Evolutionary conservation across 169 alveolate species (phyloP).

Genomic region (Plasmodium vivax): DNA sequence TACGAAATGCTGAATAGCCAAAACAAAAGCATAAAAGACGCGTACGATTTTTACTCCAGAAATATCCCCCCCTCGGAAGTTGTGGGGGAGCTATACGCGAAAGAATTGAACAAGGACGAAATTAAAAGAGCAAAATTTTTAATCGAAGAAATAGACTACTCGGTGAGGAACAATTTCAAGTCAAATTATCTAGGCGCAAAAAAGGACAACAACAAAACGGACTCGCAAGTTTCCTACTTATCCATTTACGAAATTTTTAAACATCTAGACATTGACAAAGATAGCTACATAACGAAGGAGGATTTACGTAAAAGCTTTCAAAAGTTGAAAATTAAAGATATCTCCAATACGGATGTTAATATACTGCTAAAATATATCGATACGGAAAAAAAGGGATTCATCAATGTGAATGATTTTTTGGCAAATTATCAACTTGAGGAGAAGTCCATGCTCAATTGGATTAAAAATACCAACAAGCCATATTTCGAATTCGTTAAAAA

Average conservation of each 20-base stretch:
- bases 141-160: constrained; percentile 70
- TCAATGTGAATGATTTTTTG: constrained; percentile 54
- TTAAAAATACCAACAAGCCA: constrained; percentile 73
- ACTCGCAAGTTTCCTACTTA: constrained; percentile 28
- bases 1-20: constrained; percentile 22
- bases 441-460: constrained; percentile 66
- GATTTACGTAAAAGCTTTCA: constrained; percentile 47
- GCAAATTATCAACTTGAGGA: constrained; percentile 66
- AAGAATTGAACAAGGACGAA: constrained; percentile 41
- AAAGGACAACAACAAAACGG: neutral
- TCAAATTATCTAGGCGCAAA: constrained; percentile 31
- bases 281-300: constrained; percentile 69
- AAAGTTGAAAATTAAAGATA: constrained; percentile 47
- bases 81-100: neutral
- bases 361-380: constrained; percentile 65
- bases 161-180: constrained; percentile 53
- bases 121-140: constrained; percentile 63
- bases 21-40: constrained; percentile 53
- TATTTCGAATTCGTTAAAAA: constrained; percentile 66
- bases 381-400: constrained; percentile 62
- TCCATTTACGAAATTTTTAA: constrained; percentile 67
- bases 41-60: constrained; percentile 67
- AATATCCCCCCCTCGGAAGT: constrained; percentile 50
- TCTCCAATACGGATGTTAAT: constrained; percentile 41
- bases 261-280: constrained; percentile 59